These are phyloP conservation scores for Cardamine chenopodiifolia DNA, from an alignment of 345 rosid genomes.

Conservation along the genomic window DNA sequence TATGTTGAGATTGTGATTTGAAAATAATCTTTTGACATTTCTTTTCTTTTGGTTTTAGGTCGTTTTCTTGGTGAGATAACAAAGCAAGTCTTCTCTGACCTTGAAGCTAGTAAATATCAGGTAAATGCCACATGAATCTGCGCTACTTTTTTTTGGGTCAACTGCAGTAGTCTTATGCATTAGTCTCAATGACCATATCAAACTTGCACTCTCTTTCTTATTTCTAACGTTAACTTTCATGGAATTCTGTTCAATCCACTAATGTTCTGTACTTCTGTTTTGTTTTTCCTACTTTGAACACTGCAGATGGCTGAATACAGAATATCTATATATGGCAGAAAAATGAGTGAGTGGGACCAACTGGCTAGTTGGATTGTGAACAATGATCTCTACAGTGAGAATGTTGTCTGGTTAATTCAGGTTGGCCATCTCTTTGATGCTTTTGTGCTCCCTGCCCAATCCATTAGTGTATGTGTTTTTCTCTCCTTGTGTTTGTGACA, in stretches of 20 bases:
- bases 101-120: slow-evolving; percentile 97
- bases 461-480: background rate
- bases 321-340: slow-evolving; percentile 95
- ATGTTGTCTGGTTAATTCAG: slow-evolving; percentile 99
- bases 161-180: slow-evolving; percentile 9
- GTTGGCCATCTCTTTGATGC: slow-evolving; percentile 45
- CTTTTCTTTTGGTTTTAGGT: slow-evolving; percentile 52
- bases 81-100: slow-evolving; percentile 89
- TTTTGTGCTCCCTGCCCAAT: background rate
- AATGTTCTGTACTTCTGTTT: slow-evolving; percentile 4
- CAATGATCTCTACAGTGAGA: slow-evolving; percentile 93
- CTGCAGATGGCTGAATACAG: slow-evolving; percentile 99
- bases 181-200: slow-evolving; percentile 1
- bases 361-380: slow-evolving; percentile 99
- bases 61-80: slow-evolving; percentile 97
- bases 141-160: background rate
- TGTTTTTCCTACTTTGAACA: slow-evolving; percentile 23
- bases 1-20: background rate
- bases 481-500: background rate
- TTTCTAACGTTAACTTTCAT: background rate
- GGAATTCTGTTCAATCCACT: background rate
- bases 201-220: background rate
- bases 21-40: background rate
- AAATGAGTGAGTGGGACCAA: slow-evolving; percentile 99
- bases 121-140: slow-evolving; percentile 39